Evolutionary conservation across 805 yeast species (phyloP), one percentile per base, ranked within the genome.

Genomic region (Candida tallmaniae): DNA sequence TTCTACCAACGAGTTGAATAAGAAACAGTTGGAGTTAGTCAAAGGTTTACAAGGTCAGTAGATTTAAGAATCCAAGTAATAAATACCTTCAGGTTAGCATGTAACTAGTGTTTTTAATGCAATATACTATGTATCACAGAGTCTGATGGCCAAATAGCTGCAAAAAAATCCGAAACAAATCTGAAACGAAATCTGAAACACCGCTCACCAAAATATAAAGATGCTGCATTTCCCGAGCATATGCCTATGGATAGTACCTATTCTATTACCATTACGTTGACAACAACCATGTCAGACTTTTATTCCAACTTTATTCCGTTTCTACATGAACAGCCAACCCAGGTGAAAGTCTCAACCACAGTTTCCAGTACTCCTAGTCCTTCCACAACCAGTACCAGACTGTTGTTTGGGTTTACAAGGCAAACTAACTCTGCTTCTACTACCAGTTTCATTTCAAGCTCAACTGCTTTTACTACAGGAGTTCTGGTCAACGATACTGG

Each of bases 1-100:
- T 40, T 44, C 56, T 19, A 44, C 51, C 13, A 56, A 46, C 8
- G 53, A 60, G 42, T 54, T 51, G 27, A 48, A 42, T 23, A 68
- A 62, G 26, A 60, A 49, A 40, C 71, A 66, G 12, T 42, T 55
- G 17, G 67, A 65, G 39, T 39, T 65, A 33, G 53, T 65, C 31
- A 57, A 56, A 42, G 69, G 70, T 6, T 56, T 66, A 43, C 67
- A 35, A 21, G 25, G 25, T 34, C 20, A 29, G 10, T 34, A 34
- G 27, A n/a, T n/a, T n/a, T n/a, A n/a, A n/a, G n/a, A n/a, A n/a
- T n/a, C n/a, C n/a, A n/a, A n/a, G n/a, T n/a, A n/a, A n/a, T n/a
- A n/a, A n/a, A n/a, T n/a, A n/a, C n/a, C n/a, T n/a, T n/a, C n/a
- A n/a, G n/a, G n/a, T n/a, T n/a, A n/a, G n/a, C n/a, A n/a, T n/a